Percentiles rank a stretch among this genome's conserved stretches.
These are phyloP conservation scores for Protostelium mycophagum DNA, from an alignment of 78 protist species.

Conservation along the genomic window DNA sequence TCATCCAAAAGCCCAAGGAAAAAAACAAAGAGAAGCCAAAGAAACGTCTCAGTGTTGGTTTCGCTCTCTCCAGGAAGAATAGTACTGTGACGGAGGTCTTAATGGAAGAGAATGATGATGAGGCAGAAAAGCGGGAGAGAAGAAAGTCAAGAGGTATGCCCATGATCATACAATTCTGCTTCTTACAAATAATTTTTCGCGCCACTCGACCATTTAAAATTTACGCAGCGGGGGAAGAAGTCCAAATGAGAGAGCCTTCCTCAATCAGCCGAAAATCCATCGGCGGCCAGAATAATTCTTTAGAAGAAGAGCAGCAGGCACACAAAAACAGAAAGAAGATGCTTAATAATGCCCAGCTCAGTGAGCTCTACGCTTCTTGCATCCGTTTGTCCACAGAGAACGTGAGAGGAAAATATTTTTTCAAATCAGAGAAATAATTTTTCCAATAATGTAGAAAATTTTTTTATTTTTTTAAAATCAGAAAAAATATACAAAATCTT, in stretches of 20 bases:
- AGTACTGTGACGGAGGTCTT: not conserved
- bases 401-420: no score
- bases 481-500: no score
- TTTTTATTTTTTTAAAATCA: not conserved
- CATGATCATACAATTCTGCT: no score
- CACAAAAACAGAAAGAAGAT: not conserved
- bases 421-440: not conserved
- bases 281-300: no score
- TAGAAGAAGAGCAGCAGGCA: no score
- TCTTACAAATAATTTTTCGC: no score
- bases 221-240: no score
- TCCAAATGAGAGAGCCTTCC: no score
- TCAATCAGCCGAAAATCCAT: no score
- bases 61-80: not conserved
- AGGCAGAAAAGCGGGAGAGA: not conserved
- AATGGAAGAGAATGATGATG: not conserved
- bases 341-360: slow-evolving; percentile 35
- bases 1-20: no score
- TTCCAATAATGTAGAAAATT: not conserved
- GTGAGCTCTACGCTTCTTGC: slow-evolving; percentile 39
- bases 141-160: not conserved
- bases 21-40: no score
- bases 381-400: slow-evolving; percentile 55
- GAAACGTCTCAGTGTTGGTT: not conserved
- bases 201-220: no score